Evolutionary conservation across 495 filamentous ascomycete genomes (phyloP), one percentile per base, ranked within the genome.

Genomic region (Aspergillus cristatus): DNA sequence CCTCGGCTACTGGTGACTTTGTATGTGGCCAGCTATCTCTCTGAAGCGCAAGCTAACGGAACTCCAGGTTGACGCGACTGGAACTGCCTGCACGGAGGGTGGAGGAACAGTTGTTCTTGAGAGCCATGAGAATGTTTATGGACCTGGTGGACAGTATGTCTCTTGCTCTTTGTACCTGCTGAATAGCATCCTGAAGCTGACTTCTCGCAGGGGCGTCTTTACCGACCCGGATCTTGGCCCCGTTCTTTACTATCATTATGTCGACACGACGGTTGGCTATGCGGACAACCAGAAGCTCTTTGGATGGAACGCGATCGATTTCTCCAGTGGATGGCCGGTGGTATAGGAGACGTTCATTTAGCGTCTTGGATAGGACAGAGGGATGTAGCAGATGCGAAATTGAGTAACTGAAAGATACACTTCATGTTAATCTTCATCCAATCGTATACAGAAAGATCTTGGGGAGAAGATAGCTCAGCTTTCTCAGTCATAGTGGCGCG

Each of bases 231-330:
- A 40, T 6, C 43, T 62, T 0, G 68, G 69, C 1, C 53, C 74
- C 18, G 66, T 86, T 11, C 65, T 86, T 12, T 86, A 86, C 51
- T 86, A 86, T 46, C 79, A 85, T 47, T 85, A 85, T 28, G 56
- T 77, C 15, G 69, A 86, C 47, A 83, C 74, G 0, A 71, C 45
- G 3, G 63, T 85, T 43, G 81, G 82, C 0, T 79, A 75, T 45
- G 73, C 62, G 0, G 79, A 85, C 53, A 65, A 63, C 1, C 63
- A 84, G 45, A 78, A 81, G 49, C 58, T 62, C 34, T 82, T 86
- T 45, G 81, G 83, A 3, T 80, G 75, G 72, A 86, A 85, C 37
- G 52, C 50, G 7, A 70, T 88, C 40, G 57, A 71, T 32, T 86
- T 75, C 46, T 72, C 74, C 0, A 72, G 58, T 17, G 78, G 80